Evolutionary conservation across 805 yeast genomes (phyloP).

Genomic region (Huiozyma sinensis): DNA sequence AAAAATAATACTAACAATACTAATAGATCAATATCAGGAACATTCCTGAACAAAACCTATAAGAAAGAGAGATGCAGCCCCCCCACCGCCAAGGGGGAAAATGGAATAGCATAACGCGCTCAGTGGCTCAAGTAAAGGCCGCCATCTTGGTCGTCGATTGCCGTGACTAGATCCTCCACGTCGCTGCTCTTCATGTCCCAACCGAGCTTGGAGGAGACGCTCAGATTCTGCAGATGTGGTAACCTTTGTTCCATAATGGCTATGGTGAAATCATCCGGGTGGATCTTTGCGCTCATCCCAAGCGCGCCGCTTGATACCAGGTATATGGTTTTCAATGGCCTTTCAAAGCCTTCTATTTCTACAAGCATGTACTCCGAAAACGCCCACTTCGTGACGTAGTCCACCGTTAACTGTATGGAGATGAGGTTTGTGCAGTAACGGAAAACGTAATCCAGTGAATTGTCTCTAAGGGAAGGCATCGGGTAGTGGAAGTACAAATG

Average conservation of each 20-base stretch:
- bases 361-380: conserved; percentile 39
- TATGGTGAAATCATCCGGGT: conserved; percentile 80
- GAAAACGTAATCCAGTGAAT: conserved; percentile 65
- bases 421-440: conserved; percentile 64
- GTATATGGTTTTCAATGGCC: conserved; percentile 45
- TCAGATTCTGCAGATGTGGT: conserved; percentile 52
- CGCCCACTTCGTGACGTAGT: conserved; percentile 48
- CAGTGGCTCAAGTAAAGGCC: conserved; percentile 50
- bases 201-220: conserved; percentile 68
- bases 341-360: conserved; percentile 7
- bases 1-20: too few species aligned
- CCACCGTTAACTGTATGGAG: conserved; percentile 62
- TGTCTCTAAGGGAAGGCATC: conserved; percentile 64
- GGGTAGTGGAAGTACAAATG: conserved; percentile 71
- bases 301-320: conserved; percentile 79
- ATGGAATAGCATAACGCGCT: background rate
- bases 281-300: conserved; percentile 73
- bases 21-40: too few species aligned
- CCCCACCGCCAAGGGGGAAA: too few species aligned
- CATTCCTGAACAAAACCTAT: too few species aligned
- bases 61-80: too few species aligned
- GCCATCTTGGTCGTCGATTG: conserved; percentile 65
- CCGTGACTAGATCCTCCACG: conserved; percentile 52
- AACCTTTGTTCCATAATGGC: conserved; percentile 73
- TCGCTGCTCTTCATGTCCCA: conserved; percentile 67